Percentiles rank a stretch among this genome's conserved stretches.
Conservation (phyloP, 2,329 filamentous ascomycete genomes). For the Chaetomium globosum region DNA sequence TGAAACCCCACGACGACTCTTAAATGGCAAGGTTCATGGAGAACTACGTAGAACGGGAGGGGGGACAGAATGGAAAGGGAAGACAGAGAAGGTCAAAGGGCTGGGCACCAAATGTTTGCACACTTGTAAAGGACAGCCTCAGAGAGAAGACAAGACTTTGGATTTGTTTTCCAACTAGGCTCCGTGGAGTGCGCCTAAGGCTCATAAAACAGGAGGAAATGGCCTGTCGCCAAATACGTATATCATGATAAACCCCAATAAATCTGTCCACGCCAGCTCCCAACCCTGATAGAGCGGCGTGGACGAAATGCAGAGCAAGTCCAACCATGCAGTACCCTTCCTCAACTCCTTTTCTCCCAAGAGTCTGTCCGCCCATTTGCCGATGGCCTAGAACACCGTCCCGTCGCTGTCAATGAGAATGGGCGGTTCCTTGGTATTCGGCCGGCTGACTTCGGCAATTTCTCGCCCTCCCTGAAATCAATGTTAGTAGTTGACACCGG, state of each 20-base stretch:
- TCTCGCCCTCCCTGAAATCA: slow-evolving; percentile 76
- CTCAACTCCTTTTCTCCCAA: background rate
- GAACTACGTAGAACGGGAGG: background rate
- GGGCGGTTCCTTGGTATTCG: slow-evolving; percentile 93
- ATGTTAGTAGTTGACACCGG: slow-evolving; percentile 14
- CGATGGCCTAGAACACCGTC: slow-evolving; percentile 69
- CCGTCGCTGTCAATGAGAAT: slow-evolving; percentile 97
- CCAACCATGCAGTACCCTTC: background rate
- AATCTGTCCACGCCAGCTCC: background rate
- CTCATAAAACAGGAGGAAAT: background rate
- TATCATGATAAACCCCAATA: background rate
- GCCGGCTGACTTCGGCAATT: slow-evolving; percentile 90
- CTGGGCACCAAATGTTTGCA: background rate
- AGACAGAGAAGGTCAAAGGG: background rate
- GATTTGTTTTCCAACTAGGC: no score
- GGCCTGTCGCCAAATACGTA: background rate
- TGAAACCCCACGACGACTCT: background rate
- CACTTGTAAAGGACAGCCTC: background rate
- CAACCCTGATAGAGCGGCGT: background rate
- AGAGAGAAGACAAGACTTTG: no score
- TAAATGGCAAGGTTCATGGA: background rate
- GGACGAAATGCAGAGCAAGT: background rate
- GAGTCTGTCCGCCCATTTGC: background rate
- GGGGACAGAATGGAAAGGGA: background rate
- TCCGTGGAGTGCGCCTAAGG: background rate